A percentile compares a stretch with the other conserved stretches of the same genome.
These are phyloP conservation scores for Termitomyces titanicus DNA, from an alignment of 768 basidiomycete genomes.

Conservation along the genomic window DNA sequence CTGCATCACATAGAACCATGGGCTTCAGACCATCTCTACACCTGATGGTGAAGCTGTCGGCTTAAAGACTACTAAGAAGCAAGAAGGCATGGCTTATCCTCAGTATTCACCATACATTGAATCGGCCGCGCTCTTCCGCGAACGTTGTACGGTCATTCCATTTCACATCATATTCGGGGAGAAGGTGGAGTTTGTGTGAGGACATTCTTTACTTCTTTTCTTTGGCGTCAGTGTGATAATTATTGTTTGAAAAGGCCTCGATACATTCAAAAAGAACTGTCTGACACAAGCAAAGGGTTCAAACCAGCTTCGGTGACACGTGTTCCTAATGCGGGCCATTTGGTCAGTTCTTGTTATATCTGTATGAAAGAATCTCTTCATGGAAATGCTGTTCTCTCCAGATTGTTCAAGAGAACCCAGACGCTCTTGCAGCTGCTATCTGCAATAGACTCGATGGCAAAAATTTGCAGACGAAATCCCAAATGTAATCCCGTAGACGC, in stretches of 20 bases:
- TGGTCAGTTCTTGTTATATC: constrained; percentile 15
- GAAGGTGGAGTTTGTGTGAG: constrained; percentile 17
- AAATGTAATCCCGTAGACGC: neutral
- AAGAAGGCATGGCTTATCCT: constrained; percentile 15
- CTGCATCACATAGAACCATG: constrained; percentile 12
- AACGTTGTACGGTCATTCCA: constrained; percentile 9
- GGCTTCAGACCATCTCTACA: constrained; percentile 3
- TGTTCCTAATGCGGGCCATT: constrained; percentile 23
- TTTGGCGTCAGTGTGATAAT: no score
- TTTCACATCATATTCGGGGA: constrained; percentile 16
- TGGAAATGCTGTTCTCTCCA: neutral
- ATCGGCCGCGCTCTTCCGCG: constrained; percentile 7
- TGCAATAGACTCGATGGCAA: constrained; percentile 15
- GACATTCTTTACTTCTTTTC: neutral
- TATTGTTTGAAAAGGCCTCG: constrained; percentile 12
- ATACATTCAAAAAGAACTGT: constrained; percentile 22
- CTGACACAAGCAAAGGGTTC: constrained; percentile 16
- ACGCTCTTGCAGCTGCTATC: constrained; percentile 21
- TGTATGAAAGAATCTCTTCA: neutral
- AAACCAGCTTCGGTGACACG: constrained; percentile 21
- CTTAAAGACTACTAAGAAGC: constrained; percentile 8
- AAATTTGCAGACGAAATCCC: no score
- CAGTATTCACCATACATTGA: constrained; percentile 12
- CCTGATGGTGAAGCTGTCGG: constrained; percentile 3
- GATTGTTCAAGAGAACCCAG: constrained; percentile 28